Evolutionary conservation across 1,139 yeast species (phyloP).

Genomic region (Protomyces lactucae-debilis): DNA sequence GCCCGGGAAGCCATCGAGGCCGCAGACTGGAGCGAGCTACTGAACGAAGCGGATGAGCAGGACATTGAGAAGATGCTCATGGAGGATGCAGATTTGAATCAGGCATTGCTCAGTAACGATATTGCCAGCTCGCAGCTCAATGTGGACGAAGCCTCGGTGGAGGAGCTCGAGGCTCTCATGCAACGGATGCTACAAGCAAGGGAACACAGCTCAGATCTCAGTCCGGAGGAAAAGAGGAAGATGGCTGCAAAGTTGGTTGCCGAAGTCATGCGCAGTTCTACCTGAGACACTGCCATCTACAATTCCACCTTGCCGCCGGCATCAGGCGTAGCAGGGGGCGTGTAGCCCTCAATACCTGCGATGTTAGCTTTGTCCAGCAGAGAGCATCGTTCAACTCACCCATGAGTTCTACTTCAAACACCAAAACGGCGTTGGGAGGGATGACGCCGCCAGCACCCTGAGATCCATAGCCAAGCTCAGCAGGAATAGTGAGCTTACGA

Average conservation of each 20-base stretch:
- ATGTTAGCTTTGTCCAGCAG: not conserved
- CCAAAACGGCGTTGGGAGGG: conserved; percentile 29
- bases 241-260: conserved; percentile 21
- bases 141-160: conserved; percentile 7
- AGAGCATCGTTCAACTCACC: not conserved
- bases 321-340: conserved; percentile 16
- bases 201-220: conserved; percentile 17
- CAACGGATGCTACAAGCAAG: conserved; percentile 17
- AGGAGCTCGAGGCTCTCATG: conserved; percentile 15
- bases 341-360: conserved; percentile 19
- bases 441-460: conserved; percentile 61
- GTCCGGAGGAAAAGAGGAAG: conserved; percentile 1
- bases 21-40: conserved; percentile 20
- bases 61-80: conserved; percentile 5
- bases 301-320: conserved; percentile 17
- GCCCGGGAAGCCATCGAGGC: conserved; percentile 24
- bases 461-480: conserved; percentile 68
- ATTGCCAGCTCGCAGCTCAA: not conserved
- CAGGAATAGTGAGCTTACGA: conserved; percentile 71
- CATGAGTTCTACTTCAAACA: conserved; percentile 30
- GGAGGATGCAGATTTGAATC: conserved; percentile 10
- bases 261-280: not conserved
- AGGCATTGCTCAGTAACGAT: conserved; percentile 1
- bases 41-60: conserved; percentile 5
- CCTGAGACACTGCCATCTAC: not conserved